phyloP scores from a whole-genome alignment of 1,284 basidiomycete genomes.

The Amylostereum areolatum region DNA sequence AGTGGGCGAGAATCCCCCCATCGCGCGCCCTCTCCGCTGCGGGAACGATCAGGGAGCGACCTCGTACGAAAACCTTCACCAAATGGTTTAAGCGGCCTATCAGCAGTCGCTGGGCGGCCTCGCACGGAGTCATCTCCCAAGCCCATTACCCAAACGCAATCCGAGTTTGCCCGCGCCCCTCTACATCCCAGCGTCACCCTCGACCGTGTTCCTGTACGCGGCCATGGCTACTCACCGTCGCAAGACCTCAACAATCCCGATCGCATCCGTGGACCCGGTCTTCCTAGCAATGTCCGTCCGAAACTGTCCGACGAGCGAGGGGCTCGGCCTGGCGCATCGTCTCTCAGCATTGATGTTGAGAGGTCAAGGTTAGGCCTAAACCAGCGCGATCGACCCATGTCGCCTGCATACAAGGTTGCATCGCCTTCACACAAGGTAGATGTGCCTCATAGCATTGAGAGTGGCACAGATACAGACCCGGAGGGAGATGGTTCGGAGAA shows the following conservation, averaged over 20 bases:
- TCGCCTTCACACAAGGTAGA: constrained; percentile 45
- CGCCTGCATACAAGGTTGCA: constrained; percentile 29
- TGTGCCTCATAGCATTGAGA: constrained; percentile 66
- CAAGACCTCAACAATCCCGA: too few species aligned
- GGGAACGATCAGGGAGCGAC: not conserved
- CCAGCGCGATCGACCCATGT: constrained; percentile 37
- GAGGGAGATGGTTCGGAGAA: constrained; percentile 41
- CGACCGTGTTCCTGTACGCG: constrained; percentile 17
- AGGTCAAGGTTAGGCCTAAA: constrained; percentile 7
- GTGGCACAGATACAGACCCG: constrained; percentile 63
- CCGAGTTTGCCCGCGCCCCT: not conserved
- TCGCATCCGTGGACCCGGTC: too few species aligned
- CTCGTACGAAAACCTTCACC: not conserved
- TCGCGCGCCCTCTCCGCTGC: not conserved
- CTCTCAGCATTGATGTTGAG: constrained; percentile 14
- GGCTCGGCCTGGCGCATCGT: not conserved
- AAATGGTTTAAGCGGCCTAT: not conserved
- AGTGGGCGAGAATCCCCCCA: not conserved
- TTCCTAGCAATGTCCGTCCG: too few species aligned
- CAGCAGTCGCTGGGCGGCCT: not conserved
- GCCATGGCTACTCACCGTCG: constrained; percentile 2
- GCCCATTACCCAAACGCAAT: not conserved
- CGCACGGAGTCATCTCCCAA: constrained; percentile 5
- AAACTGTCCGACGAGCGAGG: not conserved
- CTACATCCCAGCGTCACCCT: constrained; percentile 10